These are phyloP conservation scores for Aspergillus tubingensis DNA, from an alignment of 2,329 filamentous ascomycete genomes.

Conservation along the genomic window DNA sequence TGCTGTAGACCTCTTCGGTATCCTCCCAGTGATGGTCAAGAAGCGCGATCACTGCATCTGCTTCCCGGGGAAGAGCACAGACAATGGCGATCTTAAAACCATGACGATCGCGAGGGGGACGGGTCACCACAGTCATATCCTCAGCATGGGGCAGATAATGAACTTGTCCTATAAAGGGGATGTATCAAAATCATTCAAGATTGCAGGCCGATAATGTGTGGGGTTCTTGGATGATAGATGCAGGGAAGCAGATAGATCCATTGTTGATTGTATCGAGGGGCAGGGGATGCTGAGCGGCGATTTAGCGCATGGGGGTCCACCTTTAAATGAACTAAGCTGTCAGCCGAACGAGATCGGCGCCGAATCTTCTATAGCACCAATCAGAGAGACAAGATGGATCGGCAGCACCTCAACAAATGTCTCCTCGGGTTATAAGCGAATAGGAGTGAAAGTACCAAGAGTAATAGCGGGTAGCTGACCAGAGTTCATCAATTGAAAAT, in stretches of 20 bases:
- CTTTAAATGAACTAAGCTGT: neutral
- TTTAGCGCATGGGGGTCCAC: neutral
- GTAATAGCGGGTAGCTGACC: no score
- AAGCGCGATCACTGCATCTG: conserved; percentile 4
- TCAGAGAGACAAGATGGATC: no score
- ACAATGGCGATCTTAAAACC: conserved; percentile 9
- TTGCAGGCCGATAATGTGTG: neutral
- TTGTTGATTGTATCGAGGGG: neutral
- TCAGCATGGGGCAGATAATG: neutral
- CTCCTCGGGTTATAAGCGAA: no score
- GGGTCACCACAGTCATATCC: neutral
- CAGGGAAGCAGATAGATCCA: neutral
- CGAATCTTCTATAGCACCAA: no score
- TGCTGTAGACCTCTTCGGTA: neutral
- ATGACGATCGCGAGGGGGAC: conserved; percentile 8
- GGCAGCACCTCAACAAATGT: no score
- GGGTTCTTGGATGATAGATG: neutral
- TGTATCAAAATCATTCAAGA: neutral
- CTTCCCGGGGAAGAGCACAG: conserved; percentile 6
- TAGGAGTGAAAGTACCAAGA: no score
- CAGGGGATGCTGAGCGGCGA: neutral
- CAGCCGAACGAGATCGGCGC: no score
- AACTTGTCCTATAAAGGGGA: neutral
- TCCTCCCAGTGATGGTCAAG: conserved; percentile 8
- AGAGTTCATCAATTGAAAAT: no score